These are phyloP conservation scores for Fusarium pseudoanthophilum DNA, from an alignment of 2,329 filamentous ascomycete species.

Conservation along the genomic window DNA sequence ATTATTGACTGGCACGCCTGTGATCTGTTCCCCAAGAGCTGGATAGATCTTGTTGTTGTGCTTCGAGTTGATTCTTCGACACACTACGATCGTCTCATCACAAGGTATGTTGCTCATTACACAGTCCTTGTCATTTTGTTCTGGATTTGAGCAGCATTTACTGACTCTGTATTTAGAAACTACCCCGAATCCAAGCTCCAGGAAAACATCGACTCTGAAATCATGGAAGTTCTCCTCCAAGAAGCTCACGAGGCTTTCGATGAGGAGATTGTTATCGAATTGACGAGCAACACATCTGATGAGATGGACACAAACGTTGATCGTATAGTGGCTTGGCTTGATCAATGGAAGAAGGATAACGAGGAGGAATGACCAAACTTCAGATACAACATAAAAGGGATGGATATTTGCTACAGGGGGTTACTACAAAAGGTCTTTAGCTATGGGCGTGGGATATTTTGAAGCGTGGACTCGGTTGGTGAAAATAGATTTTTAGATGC, in stretches of 20 bases:
- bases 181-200: conserved; percentile 90
- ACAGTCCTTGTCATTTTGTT: background rate
- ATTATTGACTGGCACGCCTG: conserved; percentile 99
- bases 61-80: conserved; percentile 81
- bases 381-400: background rate
- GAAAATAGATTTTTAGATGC: conserved; percentile 39
- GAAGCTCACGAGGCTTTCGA: conserved; percentile 91
- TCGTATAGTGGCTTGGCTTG: conserved; percentile 83
- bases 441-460: background rate
- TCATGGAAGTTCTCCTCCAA: conserved; percentile 93
- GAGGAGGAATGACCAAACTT: conserved; percentile 11
- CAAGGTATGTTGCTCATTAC: conserved; percentile 62
- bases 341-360: conserved; percentile 80
- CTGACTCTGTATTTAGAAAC: conserved; percentile 60
- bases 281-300: conserved; percentile 82
- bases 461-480: conserved; percentile 19
- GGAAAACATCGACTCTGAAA: conserved; percentile 96
- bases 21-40: conserved; percentile 90
- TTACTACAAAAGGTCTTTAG: conserved; percentile 3
- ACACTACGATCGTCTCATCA: conserved; percentile 84
- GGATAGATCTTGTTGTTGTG: conserved; percentile 96
- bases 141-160: background rate
- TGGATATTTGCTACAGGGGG: background rate
- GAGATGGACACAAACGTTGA: conserved; percentile 92
- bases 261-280: conserved; percentile 86